phyloP scores from a whole-genome alignment of 345 rosid species.

The Hypericum androsaemum region DNA sequence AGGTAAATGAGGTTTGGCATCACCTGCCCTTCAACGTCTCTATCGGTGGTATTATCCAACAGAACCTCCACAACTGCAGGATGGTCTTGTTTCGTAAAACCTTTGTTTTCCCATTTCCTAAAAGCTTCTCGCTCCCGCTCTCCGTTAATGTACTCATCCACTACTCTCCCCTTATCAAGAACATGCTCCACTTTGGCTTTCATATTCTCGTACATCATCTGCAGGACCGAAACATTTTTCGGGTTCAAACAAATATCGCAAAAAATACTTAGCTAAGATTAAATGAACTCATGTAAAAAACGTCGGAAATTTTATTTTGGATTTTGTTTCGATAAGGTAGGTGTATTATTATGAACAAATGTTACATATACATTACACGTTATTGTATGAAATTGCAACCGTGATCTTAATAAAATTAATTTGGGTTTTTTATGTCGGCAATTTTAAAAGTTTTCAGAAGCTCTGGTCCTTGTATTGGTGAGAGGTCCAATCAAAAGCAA shows the following conservation, averaged over 20 bases:
- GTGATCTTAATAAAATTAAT: too few species aligned
- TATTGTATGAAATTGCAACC: too few species aligned
- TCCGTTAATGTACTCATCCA: slow-evolving; percentile 16
- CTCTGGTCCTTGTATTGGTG: too few species aligned
- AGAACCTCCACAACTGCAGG: slow-evolving; percentile 25
- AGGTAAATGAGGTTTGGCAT: slow-evolving; percentile 8
- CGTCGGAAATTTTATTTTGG: too few species aligned
- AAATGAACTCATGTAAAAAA: background rate
- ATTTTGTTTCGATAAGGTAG: too few species aligned
- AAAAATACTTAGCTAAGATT: background rate
- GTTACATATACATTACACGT: too few species aligned
- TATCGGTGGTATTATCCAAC: background rate
- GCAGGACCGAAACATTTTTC: background rate
- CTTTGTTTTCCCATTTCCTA: slow-evolving; percentile 27
- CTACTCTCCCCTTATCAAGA: slow-evolving; percentile 36
- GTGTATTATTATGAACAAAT: too few species aligned
- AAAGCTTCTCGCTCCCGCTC: slow-evolving; percentile 22
- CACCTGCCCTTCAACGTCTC: background rate
- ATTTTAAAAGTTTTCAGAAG: too few species aligned
- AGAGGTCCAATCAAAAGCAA: too few species aligned
- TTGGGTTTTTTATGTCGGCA: too few species aligned
- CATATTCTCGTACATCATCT: slow-evolving; percentile 57
- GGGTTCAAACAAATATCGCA: too few species aligned
- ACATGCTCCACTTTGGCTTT: slow-evolving; percentile 38
- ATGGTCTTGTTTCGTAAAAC: slow-evolving; percentile 47